Conservation (phyloP, 1,139 yeast genomes). For the Eremothecium cymbalariae region DNA sequence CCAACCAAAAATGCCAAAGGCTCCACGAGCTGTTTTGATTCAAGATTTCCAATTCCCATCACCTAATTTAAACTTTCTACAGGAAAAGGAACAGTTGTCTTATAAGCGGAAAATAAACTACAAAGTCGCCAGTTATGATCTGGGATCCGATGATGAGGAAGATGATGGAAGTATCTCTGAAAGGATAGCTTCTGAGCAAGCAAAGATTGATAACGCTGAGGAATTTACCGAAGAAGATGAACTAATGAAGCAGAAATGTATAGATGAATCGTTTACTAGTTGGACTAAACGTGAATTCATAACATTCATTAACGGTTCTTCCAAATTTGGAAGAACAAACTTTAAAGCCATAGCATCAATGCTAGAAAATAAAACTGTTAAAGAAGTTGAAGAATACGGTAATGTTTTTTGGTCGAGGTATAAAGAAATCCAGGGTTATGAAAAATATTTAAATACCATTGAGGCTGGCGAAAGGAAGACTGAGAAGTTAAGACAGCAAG, state of each 20-base stretch:
- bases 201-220: slow-evolving; percentile 56
- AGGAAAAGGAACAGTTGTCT: slow-evolving; percentile 71
- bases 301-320: slow-evolving; percentile 72
- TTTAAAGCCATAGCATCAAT: slow-evolving; percentile 53
- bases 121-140: slow-evolving; percentile 51
- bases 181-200: slow-evolving; percentile 47
- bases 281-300: slow-evolving; percentile 91
- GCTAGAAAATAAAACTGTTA: slow-evolving; percentile 57
- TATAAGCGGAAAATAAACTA: slow-evolving; percentile 68
- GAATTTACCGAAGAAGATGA: slow-evolving; percentile 75
- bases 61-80: slow-evolving; percentile 49
- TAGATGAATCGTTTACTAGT: slow-evolving; percentile 58
- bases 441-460: slow-evolving; percentile 75
- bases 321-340: slow-evolving; percentile 67
- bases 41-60: slow-evolving; percentile 92
- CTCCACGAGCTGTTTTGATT: slow-evolving; percentile 64
- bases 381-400: slow-evolving; percentile 63
- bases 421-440: slow-evolving; percentile 72
- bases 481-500: slow-evolving; percentile 56
- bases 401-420: slow-evolving; percentile 69
- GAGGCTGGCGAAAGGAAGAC: slow-evolving; percentile 81
- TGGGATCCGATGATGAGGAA: slow-evolving; percentile 25
- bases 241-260: slow-evolving; percentile 49
- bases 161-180: slow-evolving; percentile 33
- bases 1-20: slow-evolving; percentile 46